A percentile compares a stretch with the other conserved stretches of the same genome.
Evolutionary conservation across 1,284 basidiomycete genomes (phyloP).

Genomic region (Cutaneotrichosporon mucoides): DNA sequence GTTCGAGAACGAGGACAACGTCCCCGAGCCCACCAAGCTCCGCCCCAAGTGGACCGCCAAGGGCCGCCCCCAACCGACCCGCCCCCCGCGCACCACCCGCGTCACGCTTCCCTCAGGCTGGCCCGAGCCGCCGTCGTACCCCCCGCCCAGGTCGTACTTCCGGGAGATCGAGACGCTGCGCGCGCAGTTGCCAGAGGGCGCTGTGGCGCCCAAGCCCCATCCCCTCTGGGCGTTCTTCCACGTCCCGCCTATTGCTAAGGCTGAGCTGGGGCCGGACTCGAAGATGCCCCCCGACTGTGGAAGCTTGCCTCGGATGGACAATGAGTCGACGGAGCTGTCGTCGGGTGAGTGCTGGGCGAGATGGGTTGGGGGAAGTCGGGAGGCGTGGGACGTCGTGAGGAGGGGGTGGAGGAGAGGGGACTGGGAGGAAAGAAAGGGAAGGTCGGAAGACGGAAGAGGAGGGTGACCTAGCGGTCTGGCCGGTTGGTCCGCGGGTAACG

Average conservation of each 20-base stretch:
- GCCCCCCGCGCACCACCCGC: slow-evolving; percentile 34
- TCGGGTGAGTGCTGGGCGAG: slow-evolving; percentile 30
- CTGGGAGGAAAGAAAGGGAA: neutral
- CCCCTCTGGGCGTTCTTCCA: slow-evolving; percentile 50
- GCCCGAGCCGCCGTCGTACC: slow-evolving; percentile 38
- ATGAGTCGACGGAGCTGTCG: slow-evolving; percentile 26
- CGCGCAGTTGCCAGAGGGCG: neutral
- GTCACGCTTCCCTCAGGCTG: slow-evolving; percentile 35
- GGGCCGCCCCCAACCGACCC: slow-evolving; percentile 31
- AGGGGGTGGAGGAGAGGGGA: neutral
- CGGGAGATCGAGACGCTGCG: slow-evolving; percentile 21
- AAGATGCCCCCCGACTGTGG: slow-evolving; percentile 24
- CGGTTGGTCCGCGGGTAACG: too few relatives aligned
- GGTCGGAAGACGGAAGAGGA: neutral
- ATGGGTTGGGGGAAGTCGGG: too few relatives aligned
- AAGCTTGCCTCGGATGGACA: slow-evolving; percentile 25
- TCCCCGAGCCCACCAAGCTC: slow-evolving; percentile 10
- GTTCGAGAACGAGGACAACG: neutral
- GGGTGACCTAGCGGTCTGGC: too few relatives aligned
- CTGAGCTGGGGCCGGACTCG: slow-evolving; percentile 9
- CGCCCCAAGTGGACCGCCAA: slow-evolving; percentile 26
- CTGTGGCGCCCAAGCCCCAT: slow-evolving; percentile 24
- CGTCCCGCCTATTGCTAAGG: slow-evolving; percentile 21
- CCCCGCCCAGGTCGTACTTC: slow-evolving; percentile 32
- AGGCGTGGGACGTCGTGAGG: too few relatives aligned